Percentiles rank a stretch among this genome's conserved stretches.
These are phyloP conservation scores for Solanum arcanum DNA, from an alignment of 257 asterid genomes.

Conservation along the genomic window DNA sequence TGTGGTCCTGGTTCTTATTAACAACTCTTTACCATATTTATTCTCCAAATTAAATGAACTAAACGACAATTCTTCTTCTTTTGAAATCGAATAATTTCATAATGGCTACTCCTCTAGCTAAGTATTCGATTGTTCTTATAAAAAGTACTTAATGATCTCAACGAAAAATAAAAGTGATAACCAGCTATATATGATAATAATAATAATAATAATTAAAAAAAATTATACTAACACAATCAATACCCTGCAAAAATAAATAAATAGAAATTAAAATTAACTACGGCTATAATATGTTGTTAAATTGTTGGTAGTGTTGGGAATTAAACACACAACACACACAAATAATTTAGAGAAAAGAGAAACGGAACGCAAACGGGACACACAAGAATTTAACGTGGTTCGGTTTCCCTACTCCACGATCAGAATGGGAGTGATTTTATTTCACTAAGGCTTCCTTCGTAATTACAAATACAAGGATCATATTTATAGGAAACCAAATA, in stretches of 20 bases:
- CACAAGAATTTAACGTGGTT: too few species aligned
- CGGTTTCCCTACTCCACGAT: too few species aligned
- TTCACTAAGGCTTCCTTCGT: too few species aligned
- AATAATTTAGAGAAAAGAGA: too few species aligned
- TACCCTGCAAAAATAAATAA: not conserved
- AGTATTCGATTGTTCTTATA: not conserved
- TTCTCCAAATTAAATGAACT: not conserved
- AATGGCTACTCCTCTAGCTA: not conserved
- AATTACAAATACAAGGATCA: too few species aligned
- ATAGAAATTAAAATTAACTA: not conserved
- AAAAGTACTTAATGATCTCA: not conserved
- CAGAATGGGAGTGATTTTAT: too few species aligned
- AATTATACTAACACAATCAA: not conserved
- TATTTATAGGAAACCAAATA: too few species aligned
- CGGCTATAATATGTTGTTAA: not conserved
- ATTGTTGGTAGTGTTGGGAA: too few species aligned
- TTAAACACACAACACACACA: too few species aligned
- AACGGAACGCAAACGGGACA: too few species aligned
- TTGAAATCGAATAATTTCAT: not conserved
- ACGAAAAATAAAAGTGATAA: not conserved
- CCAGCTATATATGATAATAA: too few species aligned
- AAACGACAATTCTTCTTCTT: not conserved
- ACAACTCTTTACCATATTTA: not conserved
- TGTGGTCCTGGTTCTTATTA: slow-evolving; percentile 2
- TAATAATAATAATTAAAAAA: too few species aligned